Evolutionary conservation across 345 rosid species (phyloP).

Genomic region (Bruguiera sexangula): DNA sequence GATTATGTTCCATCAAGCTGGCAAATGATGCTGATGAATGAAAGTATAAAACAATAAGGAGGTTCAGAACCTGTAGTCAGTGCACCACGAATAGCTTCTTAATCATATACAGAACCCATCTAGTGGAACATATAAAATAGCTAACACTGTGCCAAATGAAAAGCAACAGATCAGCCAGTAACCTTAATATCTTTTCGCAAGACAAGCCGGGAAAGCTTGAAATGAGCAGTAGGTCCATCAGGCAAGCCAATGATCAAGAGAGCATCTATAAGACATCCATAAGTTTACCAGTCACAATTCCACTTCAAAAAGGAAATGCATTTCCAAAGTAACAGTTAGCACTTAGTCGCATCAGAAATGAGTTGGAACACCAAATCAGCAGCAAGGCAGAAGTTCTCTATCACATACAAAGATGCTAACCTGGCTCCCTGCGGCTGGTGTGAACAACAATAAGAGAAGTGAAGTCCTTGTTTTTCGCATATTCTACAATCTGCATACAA

Average conservation of each 20-base stretch:
- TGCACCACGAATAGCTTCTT: too few species aligned
- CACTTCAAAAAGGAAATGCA: not conserved
- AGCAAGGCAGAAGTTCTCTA: not conserved
- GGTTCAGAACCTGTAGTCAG: too few species aligned
- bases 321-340: not conserved
- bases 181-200: conserved; percentile 93
- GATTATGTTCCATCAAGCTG: too few species aligned
- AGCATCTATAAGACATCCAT: conserved; percentile 51
- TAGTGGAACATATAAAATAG: not conserved
- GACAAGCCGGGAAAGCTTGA: conserved; percentile 79
- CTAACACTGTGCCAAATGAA: not conserved
- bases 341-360: not conserved
- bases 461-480: conserved; percentile 75
- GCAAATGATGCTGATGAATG: too few species aligned
- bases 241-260: conserved; percentile 79
- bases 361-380: not conserved
- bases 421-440: conserved; percentile 85
- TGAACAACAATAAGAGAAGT: conserved; percentile 83
- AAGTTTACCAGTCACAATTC: not conserved
- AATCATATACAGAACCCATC: not conserved
- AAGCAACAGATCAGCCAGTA: conserved; percentile 1
- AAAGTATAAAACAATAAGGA: too few species aligned
- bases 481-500: conserved; percentile 65
- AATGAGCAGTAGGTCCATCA: conserved; percentile 93
- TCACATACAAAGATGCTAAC: conserved; percentile 32